phyloP scores from a whole-genome alignment of 139 green algal genomes.

The Coelastrella sp. region DNA sequence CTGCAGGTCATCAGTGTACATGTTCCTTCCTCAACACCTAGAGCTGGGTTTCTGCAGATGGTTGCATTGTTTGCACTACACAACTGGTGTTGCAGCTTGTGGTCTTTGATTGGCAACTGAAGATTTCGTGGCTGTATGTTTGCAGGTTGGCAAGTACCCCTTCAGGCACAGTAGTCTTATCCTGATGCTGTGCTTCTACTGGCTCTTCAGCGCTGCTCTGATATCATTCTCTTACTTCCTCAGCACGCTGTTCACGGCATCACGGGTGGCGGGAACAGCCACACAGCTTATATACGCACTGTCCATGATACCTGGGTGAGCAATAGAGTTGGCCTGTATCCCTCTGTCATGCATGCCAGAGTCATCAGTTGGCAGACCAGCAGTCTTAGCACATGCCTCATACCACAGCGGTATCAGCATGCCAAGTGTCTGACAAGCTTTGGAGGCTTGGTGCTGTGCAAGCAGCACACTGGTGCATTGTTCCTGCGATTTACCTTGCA shows the following conservation, averaged over 20 bases:
- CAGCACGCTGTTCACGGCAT: conserved; percentile 74
- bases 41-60: no score
- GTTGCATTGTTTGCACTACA: no score
- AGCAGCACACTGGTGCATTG: neutral
- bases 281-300: conserved; percentile 77
- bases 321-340: neutral
- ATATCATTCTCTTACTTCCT: conserved; percentile 79
- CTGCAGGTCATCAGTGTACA: no score
- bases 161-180: conserved; percentile 50
- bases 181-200: conserved; percentile 80
- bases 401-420: no score
- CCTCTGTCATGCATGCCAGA: no score
- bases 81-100: no score
- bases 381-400: no score
- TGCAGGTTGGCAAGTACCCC: conserved; percentile 52
- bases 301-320: conserved; percentile 81
- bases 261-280: conserved; percentile 73
- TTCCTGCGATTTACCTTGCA: neutral
- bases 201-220: conserved; percentile 75
- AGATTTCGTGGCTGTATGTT: neutral
- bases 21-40: no score
- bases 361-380: no score
- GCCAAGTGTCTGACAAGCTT: no score
- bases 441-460: neutral
- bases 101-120: no score